These are phyloP conservation scores for Limonium bicolor DNA, from an alignment of 148 eudicot species.

Conservation along the genomic window DNA sequence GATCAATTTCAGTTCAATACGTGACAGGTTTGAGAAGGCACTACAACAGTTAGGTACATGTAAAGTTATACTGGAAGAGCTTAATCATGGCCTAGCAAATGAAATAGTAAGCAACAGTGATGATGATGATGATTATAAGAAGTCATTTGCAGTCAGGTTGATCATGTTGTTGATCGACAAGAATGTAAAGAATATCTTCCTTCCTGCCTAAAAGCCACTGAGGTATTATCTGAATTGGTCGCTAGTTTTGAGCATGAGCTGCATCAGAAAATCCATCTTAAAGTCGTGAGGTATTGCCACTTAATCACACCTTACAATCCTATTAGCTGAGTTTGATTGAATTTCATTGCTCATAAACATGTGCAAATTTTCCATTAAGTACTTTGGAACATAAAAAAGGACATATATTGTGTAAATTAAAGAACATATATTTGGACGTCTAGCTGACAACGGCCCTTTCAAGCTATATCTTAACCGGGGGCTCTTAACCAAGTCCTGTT, in stretches of 20 bases:
- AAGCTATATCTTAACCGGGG: too few species aligned
- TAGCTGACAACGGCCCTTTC: neutral
- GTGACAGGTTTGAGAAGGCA: constrained; percentile 19
- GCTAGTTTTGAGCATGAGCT: constrained; percentile 14
- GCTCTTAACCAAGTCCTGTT: neutral
- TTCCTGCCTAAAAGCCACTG: neutral
- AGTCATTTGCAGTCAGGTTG: neutral
- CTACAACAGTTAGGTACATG: constrained; percentile 16
- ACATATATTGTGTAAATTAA: neutral
- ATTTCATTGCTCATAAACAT: too few species aligned
- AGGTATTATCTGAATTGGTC: constrained; percentile 8
- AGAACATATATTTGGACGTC: neutral
- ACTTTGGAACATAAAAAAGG: neutral
- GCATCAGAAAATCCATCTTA: constrained; percentile 20
- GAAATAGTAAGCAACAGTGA: constrained; percentile 1
- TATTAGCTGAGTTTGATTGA: too few species aligned
- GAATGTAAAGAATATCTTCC: neutral
- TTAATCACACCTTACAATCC: too few species aligned
- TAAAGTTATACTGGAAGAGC: constrained; percentile 18
- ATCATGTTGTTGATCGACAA: neutral
- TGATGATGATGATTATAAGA: constrained; percentile 2
- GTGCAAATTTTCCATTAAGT: neutral
- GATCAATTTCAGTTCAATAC: constrained; percentile 12
- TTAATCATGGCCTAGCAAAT: constrained; percentile 8
- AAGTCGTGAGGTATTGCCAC: constrained; percentile 23